A percentile compares a stretch with the other conserved stretches of the same genome.
Conservation (phyloP, 1,139 yeast species). For the Geotrichum aggregatum region DNA sequence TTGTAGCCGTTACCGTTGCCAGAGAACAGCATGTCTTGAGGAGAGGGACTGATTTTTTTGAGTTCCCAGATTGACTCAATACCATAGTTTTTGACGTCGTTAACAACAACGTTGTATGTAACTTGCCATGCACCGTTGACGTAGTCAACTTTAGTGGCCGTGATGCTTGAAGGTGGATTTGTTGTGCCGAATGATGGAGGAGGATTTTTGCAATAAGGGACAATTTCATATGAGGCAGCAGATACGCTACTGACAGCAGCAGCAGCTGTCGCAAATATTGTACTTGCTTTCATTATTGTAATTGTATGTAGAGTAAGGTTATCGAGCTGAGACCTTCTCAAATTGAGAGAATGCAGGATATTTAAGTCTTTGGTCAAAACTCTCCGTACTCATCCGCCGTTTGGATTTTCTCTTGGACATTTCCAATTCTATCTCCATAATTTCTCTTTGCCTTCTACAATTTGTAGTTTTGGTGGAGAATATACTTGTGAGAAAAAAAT, state of each 20-base stretch:
- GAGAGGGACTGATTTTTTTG: slow-evolving; percentile 8
- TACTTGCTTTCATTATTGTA: not conserved
- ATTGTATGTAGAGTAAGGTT: not conserved
- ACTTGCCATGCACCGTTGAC: slow-evolving; percentile 16
- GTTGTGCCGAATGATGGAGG: not conserved
- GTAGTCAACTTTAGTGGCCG: slow-evolving; percentile 4
- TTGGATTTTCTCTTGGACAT: no score
- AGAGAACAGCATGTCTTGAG: slow-evolving; percentile 10
- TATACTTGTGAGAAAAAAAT: no score
- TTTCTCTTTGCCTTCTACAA: no score
- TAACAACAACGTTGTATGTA: slow-evolving; percentile 4
- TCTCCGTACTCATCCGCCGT: no score
- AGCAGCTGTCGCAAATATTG: slow-evolving; percentile 1
- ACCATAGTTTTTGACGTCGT: slow-evolving; percentile 6
- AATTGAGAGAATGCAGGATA: no score
- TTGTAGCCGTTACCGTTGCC: slow-evolving; percentile 14
- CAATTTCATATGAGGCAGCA: slow-evolving; percentile 6
- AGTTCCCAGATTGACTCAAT: slow-evolving; percentile 6
- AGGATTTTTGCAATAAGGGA: slow-evolving; percentile 2
- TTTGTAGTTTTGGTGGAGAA: no score
- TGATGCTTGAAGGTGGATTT: slow-evolving; percentile 11
- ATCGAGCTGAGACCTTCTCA: no score
- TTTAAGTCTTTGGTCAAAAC: no score
- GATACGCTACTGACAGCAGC: slow-evolving; percentile 3
- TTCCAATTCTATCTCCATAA: no score